phyloP scores from a whole-genome alignment of 2,329 filamentous ascomycete genomes.

The Epichloe scottii region DNA sequence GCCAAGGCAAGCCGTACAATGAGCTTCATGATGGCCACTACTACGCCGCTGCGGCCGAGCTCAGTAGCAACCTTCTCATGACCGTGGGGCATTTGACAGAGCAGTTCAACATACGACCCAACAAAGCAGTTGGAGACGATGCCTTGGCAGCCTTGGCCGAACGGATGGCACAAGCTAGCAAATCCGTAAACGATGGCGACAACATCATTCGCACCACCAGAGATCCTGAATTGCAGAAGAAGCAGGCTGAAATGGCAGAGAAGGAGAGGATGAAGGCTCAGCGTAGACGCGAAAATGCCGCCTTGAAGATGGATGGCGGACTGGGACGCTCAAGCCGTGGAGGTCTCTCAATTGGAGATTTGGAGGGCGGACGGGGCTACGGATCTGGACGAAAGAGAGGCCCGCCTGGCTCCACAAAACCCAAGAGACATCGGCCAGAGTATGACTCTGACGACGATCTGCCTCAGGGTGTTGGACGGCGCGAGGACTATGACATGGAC shows the following conservation, averaged over 20 bases:
- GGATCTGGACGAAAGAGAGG: constrained; percentile 41
- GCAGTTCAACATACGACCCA: constrained; percentile 55
- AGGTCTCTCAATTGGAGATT: constrained; percentile 54
- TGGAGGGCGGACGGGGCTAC: constrained; percentile 48
- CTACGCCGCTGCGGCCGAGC: constrained; percentile 61
- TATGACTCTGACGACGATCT: constrained; percentile 70
- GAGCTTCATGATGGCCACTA: constrained; percentile 61
- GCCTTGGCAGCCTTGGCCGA: constrained; percentile 57
- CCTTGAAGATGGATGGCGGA: constrained; percentile 50
- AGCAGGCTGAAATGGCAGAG: constrained; percentile 60
- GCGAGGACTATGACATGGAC: constrained; percentile 68
- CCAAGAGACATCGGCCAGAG: constrained; percentile 45
- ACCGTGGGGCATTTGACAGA: constrained; percentile 66
- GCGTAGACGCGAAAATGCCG: constrained; percentile 54
- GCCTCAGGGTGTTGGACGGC: constrained; percentile 44
- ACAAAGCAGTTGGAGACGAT: constrained; percentile 55
- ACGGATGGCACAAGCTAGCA: constrained; percentile 51
- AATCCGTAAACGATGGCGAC: constrained; percentile 41
- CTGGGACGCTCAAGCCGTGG: constrained; percentile 36
- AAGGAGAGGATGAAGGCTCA: constrained; percentile 58
- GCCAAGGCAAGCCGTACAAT: constrained; percentile 45
- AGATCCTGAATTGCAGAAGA: constrained; percentile 65
- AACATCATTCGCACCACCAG: constrained; percentile 59
- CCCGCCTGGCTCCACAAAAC: constrained; percentile 33
- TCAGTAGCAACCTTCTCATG: constrained; percentile 54